Evolutionary conservation across 2,329 filamentous ascomycete species (phyloP), one percentile per base, ranked within the genome.

Genomic region (Fusarium sp.): DNA sequence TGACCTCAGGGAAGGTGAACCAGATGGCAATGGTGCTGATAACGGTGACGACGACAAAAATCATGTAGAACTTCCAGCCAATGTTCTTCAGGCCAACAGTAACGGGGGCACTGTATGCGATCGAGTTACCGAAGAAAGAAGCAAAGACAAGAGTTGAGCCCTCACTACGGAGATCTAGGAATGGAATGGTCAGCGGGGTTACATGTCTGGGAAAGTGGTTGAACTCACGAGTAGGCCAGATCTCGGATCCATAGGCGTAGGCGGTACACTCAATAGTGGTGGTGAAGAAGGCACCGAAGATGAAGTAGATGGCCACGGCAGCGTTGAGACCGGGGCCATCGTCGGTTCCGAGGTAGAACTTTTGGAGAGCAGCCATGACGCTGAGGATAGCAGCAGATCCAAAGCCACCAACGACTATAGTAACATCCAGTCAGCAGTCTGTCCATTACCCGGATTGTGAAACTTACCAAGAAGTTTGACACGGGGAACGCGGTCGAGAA

Each of bases 1-100:
- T 43, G 10, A 65, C 68, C 54, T 79, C 75, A 1, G 73, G 75
- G 40, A 74, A 75, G 10, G 74, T 73, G 66, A 79, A 65, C 20
- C 56, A 79, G 35, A 71, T 79, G 33, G 79, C 76, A 20, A 81
- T 79, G 74, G 71, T 66, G 45, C 65, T 66, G 15, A 65, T 52
- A n/a, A 71, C 54, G 4, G 61, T 70, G 54, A 73, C 69, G 17
- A 63, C 71, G 12, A 75, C 79, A 25, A 79, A 78, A 17, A 80
- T 78, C 59, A 75, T 63, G 47, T 76, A 76, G 20, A 70, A 71
- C 58, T 66, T 72, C 74, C 74, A 77, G 38, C 71, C 67, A 27
- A 76, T 76, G 54, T 67, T 75, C 33, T 71, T 69, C 35, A 76
- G 45, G 4, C 71, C 74, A 27, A 72, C 62, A 11, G 73, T 66